Conservation (phyloP, 2,329 filamentous ascomycete genomes). For the Penicillium paneum region DNA sequence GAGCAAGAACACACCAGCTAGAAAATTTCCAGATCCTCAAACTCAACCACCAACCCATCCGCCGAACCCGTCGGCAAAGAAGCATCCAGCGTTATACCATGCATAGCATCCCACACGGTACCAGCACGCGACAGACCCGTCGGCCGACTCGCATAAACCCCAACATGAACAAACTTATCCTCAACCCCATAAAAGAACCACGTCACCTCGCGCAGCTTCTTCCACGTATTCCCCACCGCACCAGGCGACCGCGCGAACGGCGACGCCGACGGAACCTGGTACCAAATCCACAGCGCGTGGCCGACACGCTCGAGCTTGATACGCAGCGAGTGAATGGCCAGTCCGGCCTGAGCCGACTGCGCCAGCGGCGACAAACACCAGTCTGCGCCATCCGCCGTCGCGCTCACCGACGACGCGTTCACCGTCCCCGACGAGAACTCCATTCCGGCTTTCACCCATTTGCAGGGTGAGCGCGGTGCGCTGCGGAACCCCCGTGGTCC, state of each 20-base stretch:
- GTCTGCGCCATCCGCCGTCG: slow-evolving; percentile 56
- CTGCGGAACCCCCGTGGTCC: background rate
- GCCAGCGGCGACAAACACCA: slow-evolving; percentile 53
- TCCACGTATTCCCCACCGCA: slow-evolving; percentile 50
- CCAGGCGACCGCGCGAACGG: slow-evolving; percentile 35
- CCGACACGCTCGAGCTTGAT: slow-evolving; percentile 58
- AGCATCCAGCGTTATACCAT: slow-evolving; percentile 30
- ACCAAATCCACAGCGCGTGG: slow-evolving; percentile 57
- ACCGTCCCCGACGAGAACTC: slow-evolving; percentile 55
- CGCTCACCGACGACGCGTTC: slow-evolving; percentile 56
- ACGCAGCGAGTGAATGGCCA: slow-evolving; percentile 47
- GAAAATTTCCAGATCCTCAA: slow-evolving; percentile 52
- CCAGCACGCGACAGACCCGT: slow-evolving; percentile 45
- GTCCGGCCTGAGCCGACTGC: slow-evolving; percentile 33
- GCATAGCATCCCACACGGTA: slow-evolving; percentile 41
- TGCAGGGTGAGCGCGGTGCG: slow-evolving; percentile 37
- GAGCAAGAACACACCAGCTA: slow-evolving; percentile 22
- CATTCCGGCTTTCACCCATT: slow-evolving; percentile 61
- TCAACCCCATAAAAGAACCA: slow-evolving; percentile 61
- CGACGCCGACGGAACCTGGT: slow-evolving; percentile 45
- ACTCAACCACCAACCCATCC: slow-evolving; percentile 48
- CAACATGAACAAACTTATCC: slow-evolving; percentile 57
- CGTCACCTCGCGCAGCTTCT: slow-evolving; percentile 58
- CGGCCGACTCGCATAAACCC: slow-evolving; percentile 57
- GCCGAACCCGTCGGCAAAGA: slow-evolving; percentile 24